These are phyloP conservation scores for Trichoderma brevicompactum DNA, from an alignment of 2,329 filamentous ascomycete genomes.

Conservation along the genomic window DNA sequence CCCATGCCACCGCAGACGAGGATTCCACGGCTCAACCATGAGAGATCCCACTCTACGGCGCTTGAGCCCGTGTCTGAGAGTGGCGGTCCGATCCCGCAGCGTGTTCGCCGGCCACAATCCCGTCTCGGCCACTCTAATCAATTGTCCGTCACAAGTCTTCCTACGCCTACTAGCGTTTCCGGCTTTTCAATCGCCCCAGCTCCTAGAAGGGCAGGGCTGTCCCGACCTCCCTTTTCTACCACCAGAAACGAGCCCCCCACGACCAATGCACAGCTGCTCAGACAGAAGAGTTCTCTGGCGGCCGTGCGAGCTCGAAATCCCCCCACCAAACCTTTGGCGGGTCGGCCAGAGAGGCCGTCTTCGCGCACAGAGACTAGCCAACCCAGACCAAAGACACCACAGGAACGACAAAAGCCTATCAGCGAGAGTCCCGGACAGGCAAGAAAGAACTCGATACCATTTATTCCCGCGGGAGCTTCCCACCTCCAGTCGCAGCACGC, in stretches of 20 bases:
- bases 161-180: constrained; percentile 61
- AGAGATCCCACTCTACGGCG: constrained; percentile 69
- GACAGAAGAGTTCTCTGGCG: constrained; percentile 68
- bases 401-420: constrained; percentile 61
- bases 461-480: constrained; percentile 76
- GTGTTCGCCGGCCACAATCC: constrained; percentile 66
- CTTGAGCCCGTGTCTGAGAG: constrained; percentile 94
- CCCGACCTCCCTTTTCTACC: constrained; percentile 55
- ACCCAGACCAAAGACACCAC: constrained; percentile 71
- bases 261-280: constrained; percentile 66
- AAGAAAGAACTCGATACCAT: constrained; percentile 70
- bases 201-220: constrained; percentile 64
- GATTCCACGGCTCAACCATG: constrained; percentile 77
- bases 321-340: constrained; percentile 53
- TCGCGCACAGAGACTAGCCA: constrained; percentile 61
- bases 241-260: constrained; percentile 66
- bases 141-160: constrained; percentile 67
- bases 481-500: constrained; percentile 78
- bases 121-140: constrained; percentile 69
- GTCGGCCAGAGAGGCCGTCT: constrained; percentile 61
- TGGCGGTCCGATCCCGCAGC: constrained; percentile 67
- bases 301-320: constrained; percentile 59
- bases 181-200: constrained; percentile 60
- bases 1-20: constrained; percentile 63
- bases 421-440: constrained; percentile 54